Conservation (phyloP, 129 eudicot species). For the Ambrosia artemisiifolia region DNA sequence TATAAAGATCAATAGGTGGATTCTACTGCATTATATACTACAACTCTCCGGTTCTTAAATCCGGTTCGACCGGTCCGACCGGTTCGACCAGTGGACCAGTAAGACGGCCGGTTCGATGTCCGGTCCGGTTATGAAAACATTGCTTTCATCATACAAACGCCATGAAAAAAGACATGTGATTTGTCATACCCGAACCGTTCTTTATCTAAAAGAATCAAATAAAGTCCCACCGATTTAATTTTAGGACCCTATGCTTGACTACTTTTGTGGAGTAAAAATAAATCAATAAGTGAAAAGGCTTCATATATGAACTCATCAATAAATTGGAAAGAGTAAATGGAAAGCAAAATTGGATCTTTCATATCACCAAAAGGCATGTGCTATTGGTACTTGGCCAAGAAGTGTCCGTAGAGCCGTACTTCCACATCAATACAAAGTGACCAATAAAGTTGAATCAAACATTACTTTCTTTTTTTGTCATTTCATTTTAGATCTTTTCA, state of each 20-base stretch:
- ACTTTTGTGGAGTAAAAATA: conserved; percentile 6
- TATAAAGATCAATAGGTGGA: too few relatives aligned
- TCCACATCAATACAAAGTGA: conserved; percentile 12
- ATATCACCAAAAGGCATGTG: conserved; percentile 30
- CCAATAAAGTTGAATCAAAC: conserved; percentile 5
- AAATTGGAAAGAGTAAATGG: conserved; percentile 13
- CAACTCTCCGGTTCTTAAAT: too few relatives aligned
- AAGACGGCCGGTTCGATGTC: too few relatives aligned
- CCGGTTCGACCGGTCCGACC: too few relatives aligned
- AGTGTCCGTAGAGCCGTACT: conserved; percentile 30
- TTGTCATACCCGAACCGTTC: neutral
- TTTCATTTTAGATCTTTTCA: neutral
- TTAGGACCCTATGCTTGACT: neutral
- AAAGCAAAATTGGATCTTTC: conserved; percentile 32
- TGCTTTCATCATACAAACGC: neutral
- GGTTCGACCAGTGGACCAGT: too few relatives aligned
- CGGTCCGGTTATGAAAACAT: too few relatives aligned
- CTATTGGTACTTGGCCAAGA: conserved; percentile 20
- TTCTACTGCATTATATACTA: too few relatives aligned
- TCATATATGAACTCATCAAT: neutral
- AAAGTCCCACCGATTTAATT: neutral
- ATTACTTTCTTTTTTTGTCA: conserved; percentile 9
- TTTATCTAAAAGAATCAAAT: neutral
- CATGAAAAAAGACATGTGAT: neutral
- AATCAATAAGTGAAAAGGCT: neutral